A percentile compares a stretch with the other conserved stretches of the same genome.
Evolutionary conservation across 257 asterid species (phyloP).

Genomic region (Nemophila menziesii): DNA sequence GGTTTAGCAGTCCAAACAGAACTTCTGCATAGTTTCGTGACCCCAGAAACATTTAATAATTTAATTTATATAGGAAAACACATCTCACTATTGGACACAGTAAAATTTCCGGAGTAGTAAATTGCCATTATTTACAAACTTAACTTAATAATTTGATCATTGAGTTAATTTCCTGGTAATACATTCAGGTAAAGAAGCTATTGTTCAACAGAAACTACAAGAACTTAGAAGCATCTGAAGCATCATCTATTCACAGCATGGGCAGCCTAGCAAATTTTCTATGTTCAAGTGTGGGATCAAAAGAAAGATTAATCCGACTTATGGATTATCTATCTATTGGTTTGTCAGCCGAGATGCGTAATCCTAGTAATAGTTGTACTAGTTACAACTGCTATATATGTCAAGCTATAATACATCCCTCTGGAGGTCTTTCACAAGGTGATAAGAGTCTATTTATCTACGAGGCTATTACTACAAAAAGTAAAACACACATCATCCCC

Average conservation of each 20-base stretch:
- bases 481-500: not conserved
- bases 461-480: not conserved
- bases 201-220: no score
- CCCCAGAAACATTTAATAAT: not conserved
- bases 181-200: no score
- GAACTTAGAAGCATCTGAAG: not conserved
- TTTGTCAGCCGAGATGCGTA: not conserved
- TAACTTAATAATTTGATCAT: not conserved
- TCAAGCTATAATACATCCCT: conserved; percentile 1
- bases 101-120: no score
- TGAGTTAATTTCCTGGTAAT: no score
- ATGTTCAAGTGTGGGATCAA: not conserved
- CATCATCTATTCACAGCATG: not conserved
- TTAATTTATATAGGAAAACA: not conserved
- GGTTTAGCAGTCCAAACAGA: not conserved
- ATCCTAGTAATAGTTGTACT: not conserved
- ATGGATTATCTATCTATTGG: not conserved
- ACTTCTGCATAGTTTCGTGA: not conserved
- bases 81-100: no score
- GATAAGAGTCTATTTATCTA: not conserved
- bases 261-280: not conserved
- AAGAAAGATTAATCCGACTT: not conserved
- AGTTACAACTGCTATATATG: not conserved
- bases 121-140: not conserved
- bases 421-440: conserved; percentile 1